Conservation (phyloP, 139 green algal genomes). For the Chlamydomonas urium region DNA sequence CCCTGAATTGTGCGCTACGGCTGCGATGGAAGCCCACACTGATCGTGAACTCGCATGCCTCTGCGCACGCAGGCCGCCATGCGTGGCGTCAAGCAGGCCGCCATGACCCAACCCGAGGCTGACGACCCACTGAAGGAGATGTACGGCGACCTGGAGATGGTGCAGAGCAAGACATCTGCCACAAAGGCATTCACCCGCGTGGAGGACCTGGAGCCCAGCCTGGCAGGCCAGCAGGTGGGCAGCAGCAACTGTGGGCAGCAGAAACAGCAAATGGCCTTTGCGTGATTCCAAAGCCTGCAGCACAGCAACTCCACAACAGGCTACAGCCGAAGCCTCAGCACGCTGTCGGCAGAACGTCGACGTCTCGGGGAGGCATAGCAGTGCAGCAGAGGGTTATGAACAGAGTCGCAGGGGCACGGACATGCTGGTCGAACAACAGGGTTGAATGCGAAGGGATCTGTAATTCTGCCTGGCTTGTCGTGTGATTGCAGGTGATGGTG, state of each 20-base stretch:
- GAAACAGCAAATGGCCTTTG: too few relatives aligned
- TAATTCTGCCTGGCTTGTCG: too few relatives aligned
- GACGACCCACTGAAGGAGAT: constrained; percentile 79
- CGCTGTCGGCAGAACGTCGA: too few relatives aligned
- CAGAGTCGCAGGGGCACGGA: too few relatives aligned
- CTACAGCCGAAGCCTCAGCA: too few relatives aligned
- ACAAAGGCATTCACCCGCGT: constrained; percentile 30
- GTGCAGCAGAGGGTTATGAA: too few relatives aligned
- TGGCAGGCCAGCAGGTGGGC: constrained; percentile 50
- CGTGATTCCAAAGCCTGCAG: too few relatives aligned
- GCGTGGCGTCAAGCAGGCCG: constrained; percentile 56
- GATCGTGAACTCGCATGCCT: background rate
- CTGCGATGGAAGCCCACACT: background rate
- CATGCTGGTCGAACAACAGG: too few relatives aligned
- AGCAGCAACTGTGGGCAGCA: too few relatives aligned
- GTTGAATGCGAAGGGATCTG: too few relatives aligned
- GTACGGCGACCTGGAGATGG: constrained; percentile 85
- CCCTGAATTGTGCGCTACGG: background rate
- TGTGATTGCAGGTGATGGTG: constrained; percentile 68
- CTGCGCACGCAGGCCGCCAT: constrained; percentile 8
- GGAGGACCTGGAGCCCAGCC: constrained; percentile 29
- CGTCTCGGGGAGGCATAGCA: too few relatives aligned
- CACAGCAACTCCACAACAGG: too few relatives aligned
- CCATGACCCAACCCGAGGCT: constrained; percentile 59
- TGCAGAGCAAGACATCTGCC: constrained; percentile 65